Conservation (phyloP, 352 stramenopile species). For the Phytopythium helicoides region DNA sequence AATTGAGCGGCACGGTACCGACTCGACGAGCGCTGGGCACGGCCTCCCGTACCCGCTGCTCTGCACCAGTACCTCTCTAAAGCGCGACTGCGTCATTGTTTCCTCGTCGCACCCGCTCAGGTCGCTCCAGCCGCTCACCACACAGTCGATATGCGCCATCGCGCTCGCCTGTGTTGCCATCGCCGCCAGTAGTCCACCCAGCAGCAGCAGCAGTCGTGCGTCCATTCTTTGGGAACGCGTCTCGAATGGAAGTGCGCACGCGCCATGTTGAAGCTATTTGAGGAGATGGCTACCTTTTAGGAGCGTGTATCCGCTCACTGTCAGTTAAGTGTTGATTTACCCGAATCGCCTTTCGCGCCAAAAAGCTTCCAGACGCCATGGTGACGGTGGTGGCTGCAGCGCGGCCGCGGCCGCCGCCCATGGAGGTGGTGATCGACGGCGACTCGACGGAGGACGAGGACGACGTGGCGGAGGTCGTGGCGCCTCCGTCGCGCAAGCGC, state of each 20-base stretch:
- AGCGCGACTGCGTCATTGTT: conserved; percentile 25
- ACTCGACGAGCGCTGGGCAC: conserved; percentile 24
- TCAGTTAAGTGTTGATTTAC: too few relatives aligned
- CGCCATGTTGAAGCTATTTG: too few relatives aligned
- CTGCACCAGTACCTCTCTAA: conserved; percentile 15
- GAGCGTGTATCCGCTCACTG: too few relatives aligned
- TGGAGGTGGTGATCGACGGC: conserved; percentile 75
- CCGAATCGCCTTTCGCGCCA: too few relatives aligned
- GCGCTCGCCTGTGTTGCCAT: background rate
- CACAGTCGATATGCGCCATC: conserved; percentile 14
- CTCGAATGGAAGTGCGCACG: too few relatives aligned
- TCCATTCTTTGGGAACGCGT: too few relatives aligned
- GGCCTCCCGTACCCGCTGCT: conserved; percentile 13
- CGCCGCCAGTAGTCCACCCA: background rate
- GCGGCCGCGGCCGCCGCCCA: conserved; percentile 18
- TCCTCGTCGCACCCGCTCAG: conserved; percentile 17
- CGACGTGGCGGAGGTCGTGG: conserved; percentile 53
- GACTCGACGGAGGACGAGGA: conserved; percentile 60
- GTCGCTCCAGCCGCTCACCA: conserved; percentile 21
- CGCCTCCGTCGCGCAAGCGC: conserved; percentile 60
- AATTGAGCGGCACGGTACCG: conserved; percentile 14
- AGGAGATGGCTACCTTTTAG: too few relatives aligned
- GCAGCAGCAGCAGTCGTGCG: background rate
- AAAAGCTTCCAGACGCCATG: conserved; percentile 6
- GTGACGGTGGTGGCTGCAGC: too few relatives aligned